Evolutionary conservation across 805 yeast genomes (phyloP).

Genomic region (Cyberlindnera euphorbiiphila): DNA sequence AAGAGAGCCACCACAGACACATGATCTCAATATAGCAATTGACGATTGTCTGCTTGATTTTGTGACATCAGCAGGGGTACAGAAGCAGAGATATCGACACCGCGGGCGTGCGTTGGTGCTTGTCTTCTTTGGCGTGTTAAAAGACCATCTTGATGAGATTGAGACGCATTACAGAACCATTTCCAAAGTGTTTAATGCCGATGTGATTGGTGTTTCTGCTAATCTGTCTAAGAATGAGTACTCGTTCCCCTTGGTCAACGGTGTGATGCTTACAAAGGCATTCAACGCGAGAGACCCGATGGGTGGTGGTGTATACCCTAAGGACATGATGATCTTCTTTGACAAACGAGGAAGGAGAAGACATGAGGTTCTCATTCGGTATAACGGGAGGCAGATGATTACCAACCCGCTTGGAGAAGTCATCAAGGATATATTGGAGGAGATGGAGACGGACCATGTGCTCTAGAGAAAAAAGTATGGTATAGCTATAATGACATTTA

Average conservation of each 20-base stretch:
- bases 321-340: slow-evolving; percentile 23
- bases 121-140: slow-evolving; percentile 26
- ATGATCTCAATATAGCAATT: slow-evolving; percentile 12
- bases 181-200: slow-evolving; percentile 6
- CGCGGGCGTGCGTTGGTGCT: slow-evolving; percentile 16
- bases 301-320: slow-evolving; percentile 30
- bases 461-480: neutral
- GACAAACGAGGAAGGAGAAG: slow-evolving; percentile 19
- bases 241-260: slow-evolving; percentile 20
- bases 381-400: slow-evolving; percentile 9
- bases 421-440: slow-evolving; percentile 20
- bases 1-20: slow-evolving; percentile 6
- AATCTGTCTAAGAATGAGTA: slow-evolving; percentile 14
- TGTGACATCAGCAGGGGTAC: slow-evolving; percentile 3
- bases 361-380: slow-evolving; percentile 15
- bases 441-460: slow-evolving; percentile 6
- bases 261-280: slow-evolving; percentile 14
- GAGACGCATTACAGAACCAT: slow-evolving; percentile 3
- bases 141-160: slow-evolving; percentile 15
- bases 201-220: slow-evolving; percentile 22
- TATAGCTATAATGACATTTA: neutral
- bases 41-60: slow-evolving; percentile 16
- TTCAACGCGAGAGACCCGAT: slow-evolving; percentile 26
- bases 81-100: slow-evolving; percentile 5
- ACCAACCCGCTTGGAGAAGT: slow-evolving; percentile 17